Evolutionary conservation across 179 eudicot genomes (phyloP).

Genomic region (Patellifolia procumbens): DNA sequence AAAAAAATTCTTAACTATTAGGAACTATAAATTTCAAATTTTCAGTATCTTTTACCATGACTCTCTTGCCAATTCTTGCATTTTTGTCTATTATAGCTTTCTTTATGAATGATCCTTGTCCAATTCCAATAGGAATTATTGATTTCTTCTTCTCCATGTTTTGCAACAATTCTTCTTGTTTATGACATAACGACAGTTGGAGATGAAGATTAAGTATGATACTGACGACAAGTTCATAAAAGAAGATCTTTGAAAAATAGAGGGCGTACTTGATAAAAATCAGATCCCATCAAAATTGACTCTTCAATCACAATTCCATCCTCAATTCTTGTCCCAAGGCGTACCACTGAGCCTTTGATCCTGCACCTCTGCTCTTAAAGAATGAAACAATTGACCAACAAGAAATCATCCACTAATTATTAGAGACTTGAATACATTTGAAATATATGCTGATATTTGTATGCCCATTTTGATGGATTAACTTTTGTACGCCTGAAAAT

Average conservation of each 20-base stretch:
- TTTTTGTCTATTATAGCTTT: conserved; percentile 85
- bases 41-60: conserved; percentile 47
- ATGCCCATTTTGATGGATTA: not conserved
- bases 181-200: not conserved
- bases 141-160: conserved; percentile 28
- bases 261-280: conserved; percentile 56
- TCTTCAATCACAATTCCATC: conserved; percentile 64
- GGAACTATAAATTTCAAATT: too few relatives aligned
- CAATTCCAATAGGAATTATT: conserved; percentile 63
- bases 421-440: not conserved
- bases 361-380: conserved; percentile 57
- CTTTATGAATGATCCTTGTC: conserved; percentile 58
- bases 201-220: too few relatives aligned
- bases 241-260: not conserved
- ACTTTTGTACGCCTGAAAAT: not conserved
- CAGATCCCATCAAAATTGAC: conserved; percentile 84
- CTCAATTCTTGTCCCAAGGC: conserved; percentile 58
- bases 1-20: too few relatives aligned
- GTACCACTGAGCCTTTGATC: conserved; percentile 65
- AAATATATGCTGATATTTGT: not conserved
- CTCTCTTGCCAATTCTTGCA: conserved; percentile 78
- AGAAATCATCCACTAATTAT: not conserved
- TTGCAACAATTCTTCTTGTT: conserved; percentile 42
- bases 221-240: too few relatives aligned
- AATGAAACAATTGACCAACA: conserved; percentile 7